Base-by-base conservation (phyloP, 2,329 filamentous ascomycete genomes). In the Clonostachys sp. region DNA sequence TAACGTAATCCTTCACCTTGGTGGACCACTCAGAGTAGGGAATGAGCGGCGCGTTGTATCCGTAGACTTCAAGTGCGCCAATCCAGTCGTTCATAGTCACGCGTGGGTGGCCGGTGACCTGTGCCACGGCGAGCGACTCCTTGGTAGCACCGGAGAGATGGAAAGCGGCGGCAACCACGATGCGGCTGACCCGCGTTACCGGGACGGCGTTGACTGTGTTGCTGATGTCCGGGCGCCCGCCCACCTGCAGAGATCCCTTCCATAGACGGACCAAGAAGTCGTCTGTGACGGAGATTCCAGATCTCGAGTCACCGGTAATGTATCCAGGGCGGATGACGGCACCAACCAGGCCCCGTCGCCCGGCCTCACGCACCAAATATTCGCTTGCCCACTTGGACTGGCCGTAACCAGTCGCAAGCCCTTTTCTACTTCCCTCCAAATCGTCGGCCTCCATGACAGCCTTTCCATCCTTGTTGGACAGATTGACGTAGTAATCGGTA, bases 151-250 rank as follows among this genome's bases (percentile, higher is more conserved):
- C 24, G 24, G 24, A 30, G 24, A 30, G 24, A 60, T 85, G 77
- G 56, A 95, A 75, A 0, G 83, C 78, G 6, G 85, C 74, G 1
- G 91, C 89, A 16, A 90, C 82, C 20, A 95, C 86, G 8, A 95
- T 80, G n/a, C 82, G 77, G 2, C 86, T 81, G 36, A 96, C 91
- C 55, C 95, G 89, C 52, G 83, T 82, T 20, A 96, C 91, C 0
- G 92, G 91, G 1, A 96, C 88, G 64, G 86, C 83, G 71, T 96
- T 97, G 65, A 96, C 83, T 0, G 89, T 89, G 71, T 96, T 97
- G 62, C 75, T 68, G 55, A 96, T 95, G 55, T 81, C 77, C 2
- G 91, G 92, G 1, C 89, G 78, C 4, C 77, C 75, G 3, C 72
- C 72, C 4, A 96, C 74, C 66, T 97, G 91, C 44, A 95, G 74